These are phyloP conservation scores for Elaeis guineensis DNA, from an alignment of 176 grass and related monocot species.

Conservation along the genomic window DNA sequence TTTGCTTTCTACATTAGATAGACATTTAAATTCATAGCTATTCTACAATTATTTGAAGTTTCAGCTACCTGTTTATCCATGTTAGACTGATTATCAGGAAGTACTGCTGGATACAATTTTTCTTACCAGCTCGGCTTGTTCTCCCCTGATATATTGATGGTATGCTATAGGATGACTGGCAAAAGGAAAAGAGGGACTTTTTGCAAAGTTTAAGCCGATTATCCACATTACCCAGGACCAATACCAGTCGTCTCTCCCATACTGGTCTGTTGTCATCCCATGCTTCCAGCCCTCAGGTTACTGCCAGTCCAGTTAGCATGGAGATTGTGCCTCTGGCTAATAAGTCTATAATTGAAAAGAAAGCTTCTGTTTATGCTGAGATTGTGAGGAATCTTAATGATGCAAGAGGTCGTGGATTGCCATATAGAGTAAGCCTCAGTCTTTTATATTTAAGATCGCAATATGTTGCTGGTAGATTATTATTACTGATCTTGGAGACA, in stretches of 20 bases:
- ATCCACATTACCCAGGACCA: conserved; percentile 89
- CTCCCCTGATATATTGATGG: conserved; percentile 12
- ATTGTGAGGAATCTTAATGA: conserved; percentile 71
- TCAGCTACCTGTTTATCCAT: too few species aligned
- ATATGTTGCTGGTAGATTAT: too few species aligned
- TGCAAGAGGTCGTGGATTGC: conserved; percentile 62
- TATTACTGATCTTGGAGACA: too few species aligned
- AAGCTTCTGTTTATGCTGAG: conserved; percentile 80
- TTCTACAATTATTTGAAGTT: too few species aligned
- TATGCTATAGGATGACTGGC: conserved; percentile 81
- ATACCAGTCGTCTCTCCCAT: conserved; percentile 37
- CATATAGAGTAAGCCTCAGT: conserved; percentile 48
- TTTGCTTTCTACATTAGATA: too few species aligned
- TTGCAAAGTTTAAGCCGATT: conserved; percentile 79
- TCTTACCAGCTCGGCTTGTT: not conserved
- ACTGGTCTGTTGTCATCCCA: conserved; percentile 42
- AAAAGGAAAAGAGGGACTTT: conserved; percentile 90
- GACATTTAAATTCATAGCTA: too few species aligned
- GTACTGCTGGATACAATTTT: too few species aligned
- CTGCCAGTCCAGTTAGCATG: conserved; percentile 30
- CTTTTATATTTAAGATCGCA: not conserved
- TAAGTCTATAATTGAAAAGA: conserved; percentile 85
- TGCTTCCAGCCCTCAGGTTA: conserved; percentile 50
- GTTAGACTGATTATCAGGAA: too few species aligned
- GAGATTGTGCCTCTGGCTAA: conserved; percentile 62